Percentiles rank a stretch among this genome's conserved stretches.
These are phyloP conservation scores for Teratosphaeria zuluensis DNA, from an alignment of 2,329 filamentous ascomycete species.

Conservation along the genomic window DNA sequence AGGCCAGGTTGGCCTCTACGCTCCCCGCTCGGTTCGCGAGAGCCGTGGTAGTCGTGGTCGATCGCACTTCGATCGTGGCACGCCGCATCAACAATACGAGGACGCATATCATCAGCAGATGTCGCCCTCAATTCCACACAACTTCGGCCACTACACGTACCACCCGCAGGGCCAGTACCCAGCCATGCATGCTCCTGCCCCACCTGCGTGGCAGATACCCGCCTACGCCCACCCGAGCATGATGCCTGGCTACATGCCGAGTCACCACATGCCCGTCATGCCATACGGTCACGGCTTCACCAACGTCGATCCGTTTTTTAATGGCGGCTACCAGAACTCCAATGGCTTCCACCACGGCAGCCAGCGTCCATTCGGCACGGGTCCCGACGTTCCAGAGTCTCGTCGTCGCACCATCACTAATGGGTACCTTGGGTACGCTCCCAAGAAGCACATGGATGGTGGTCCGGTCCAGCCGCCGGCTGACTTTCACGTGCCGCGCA, in stretches of 20 bases:
- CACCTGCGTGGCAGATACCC: neutral
- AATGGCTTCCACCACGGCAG: slow-evolving; percentile 1
- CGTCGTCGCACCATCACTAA: slow-evolving; percentile 11
- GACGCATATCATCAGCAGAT: slow-evolving; percentile 12
- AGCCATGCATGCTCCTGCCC: neutral
- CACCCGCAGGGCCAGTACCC: neutral
- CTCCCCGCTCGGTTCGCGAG: slow-evolving; percentile 65
- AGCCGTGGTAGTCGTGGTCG: slow-evolving; percentile 37
- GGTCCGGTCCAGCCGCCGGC: slow-evolving; percentile 1
- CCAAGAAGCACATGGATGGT: slow-evolving; percentile 6
- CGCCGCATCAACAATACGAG: slow-evolving; percentile 33
- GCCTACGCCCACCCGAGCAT: neutral
- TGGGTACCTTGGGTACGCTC: slow-evolving; percentile 12
- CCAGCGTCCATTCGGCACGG: neutral
- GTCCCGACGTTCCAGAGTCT: slow-evolving; percentile 8
- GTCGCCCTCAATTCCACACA: slow-evolving; percentile 1
- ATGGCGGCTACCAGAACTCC: neutral
- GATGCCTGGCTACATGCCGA: neutral
- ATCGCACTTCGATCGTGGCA: slow-evolving; percentile 75
- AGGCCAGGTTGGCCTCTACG: slow-evolving; percentile 76
- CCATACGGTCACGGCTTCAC: neutral
- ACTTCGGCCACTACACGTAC: neutral
- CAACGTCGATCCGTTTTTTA: neutral
- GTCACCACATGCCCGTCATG: neutral
- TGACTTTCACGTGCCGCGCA: neutral